Conservation (phyloP, 495 filamentous ascomycete species). For the Neurospora sp. region DNA sequence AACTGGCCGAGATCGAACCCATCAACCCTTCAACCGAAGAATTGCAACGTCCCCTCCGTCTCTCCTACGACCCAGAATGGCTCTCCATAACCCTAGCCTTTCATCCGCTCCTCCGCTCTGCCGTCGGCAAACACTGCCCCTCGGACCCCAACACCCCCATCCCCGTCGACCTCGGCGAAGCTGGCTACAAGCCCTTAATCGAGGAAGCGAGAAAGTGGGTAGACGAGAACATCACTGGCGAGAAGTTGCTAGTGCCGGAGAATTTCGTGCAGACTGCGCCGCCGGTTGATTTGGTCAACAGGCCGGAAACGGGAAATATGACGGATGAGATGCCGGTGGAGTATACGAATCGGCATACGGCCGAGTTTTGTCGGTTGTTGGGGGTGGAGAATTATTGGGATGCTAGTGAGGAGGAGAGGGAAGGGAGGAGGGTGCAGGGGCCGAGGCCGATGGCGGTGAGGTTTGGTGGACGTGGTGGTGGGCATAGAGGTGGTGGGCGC, state of each 20-base stretch:
- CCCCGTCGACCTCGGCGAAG: slow-evolving; percentile 51
- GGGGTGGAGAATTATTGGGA: slow-evolving; percentile 70
- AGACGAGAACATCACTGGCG: slow-evolving; percentile 54
- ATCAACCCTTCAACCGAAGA: slow-evolving; percentile 7
- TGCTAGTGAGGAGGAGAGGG: slow-evolving; percentile 56
- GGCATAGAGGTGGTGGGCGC: slow-evolving; percentile 27
- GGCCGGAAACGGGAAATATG: slow-evolving; percentile 13
- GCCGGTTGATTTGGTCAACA: slow-evolving; percentile 41
- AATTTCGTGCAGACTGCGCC: slow-evolving; percentile 75
- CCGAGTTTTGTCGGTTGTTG: slow-evolving; percentile 64
- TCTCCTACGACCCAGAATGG: slow-evolving; percentile 91
- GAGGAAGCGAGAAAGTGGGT: slow-evolving; percentile 63
- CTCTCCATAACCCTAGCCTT: slow-evolving; percentile 83
- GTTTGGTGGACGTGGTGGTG: slow-evolving; percentile 19
- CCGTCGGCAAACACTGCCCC: slow-evolving; percentile 11
- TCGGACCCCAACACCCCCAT: slow-evolving; percentile 33
- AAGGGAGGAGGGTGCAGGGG: slow-evolving; percentile 37
- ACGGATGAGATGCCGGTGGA: slow-evolving; percentile 49
- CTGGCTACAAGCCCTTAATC: slow-evolving; percentile 52
- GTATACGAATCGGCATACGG: slow-evolving; percentile 77
- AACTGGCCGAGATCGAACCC: slow-evolving; percentile 54
- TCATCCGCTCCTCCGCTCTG: slow-evolving; percentile 48
- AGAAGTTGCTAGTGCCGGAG: slow-evolving; percentile 54
- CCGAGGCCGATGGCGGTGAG: slow-evolving; percentile 25
- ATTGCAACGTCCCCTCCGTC: slow-evolving; percentile 23